These are phyloP conservation scores for Tillandsia fasciculata DNA, from an alignment of 176 grass and related monocot genomes.

Conservation along the genomic window DNA sequence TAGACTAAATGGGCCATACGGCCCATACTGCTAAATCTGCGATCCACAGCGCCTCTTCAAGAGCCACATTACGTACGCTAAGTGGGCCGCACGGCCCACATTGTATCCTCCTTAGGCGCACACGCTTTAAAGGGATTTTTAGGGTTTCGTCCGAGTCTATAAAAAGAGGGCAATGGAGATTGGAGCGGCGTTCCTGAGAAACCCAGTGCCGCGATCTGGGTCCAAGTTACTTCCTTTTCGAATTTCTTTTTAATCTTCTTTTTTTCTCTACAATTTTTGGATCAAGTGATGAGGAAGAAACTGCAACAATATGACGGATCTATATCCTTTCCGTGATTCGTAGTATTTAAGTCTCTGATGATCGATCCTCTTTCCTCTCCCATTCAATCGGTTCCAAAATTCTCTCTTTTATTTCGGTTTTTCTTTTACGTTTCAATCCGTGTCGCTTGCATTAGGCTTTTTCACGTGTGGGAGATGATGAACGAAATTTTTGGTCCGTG, in stretches of 20 bases:
- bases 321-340: conserved; percentile 40
- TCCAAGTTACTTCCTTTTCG: not conserved
- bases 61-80: too few relatives aligned
- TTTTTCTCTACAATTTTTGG: too few relatives aligned
- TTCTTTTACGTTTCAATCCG: too few relatives aligned
- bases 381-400: not conserved
- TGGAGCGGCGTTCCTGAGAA: not conserved
- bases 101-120: not conserved
- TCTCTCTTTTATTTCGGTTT: not conserved
- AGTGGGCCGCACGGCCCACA: too few relatives aligned
- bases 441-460: not conserved
- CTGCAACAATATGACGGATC: conserved; percentile 67
- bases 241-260: not conserved
- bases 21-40: too few relatives aligned
- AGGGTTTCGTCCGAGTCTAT: conserved; percentile 21
- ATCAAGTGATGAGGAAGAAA: conserved; percentile 41
- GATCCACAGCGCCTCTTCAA: too few relatives aligned
- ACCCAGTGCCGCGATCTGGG: not conserved
- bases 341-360: conserved; percentile 76
- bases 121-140: conserved; percentile 3
- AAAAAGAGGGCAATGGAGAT: not conserved
- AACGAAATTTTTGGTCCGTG: conserved; percentile 62
- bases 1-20: too few relatives aligned
- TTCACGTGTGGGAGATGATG: conserved; percentile 33
- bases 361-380: not conserved